These are phyloP conservation scores for Psilocybe subaeruginosa DNA, from an alignment of 768 basidiomycete genomes.

Conservation along the genomic window DNA sequence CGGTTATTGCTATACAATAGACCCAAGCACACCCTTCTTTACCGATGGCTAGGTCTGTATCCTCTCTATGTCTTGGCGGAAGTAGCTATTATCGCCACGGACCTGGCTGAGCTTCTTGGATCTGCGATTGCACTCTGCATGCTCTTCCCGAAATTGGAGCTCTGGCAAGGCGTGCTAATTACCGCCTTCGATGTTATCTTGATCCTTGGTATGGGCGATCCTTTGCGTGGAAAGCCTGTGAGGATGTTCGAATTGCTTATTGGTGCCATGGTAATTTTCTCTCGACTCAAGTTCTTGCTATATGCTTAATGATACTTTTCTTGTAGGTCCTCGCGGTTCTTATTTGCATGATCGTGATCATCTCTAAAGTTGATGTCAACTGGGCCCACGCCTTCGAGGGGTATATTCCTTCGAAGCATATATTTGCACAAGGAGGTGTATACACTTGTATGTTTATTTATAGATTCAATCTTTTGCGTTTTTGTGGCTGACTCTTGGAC, in stretches of 20 bases:
- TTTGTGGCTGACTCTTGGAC: not conserved
- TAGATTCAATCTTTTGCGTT: not conserved
- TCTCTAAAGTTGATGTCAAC: conserved; percentile 67
- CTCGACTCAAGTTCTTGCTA: not conserved
- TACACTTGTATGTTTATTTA: conserved; percentile 59
- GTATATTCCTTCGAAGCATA: conserved; percentile 69
- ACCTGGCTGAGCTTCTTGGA: conserved; percentile 81
- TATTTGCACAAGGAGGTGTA: conserved; percentile 58
- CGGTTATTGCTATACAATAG: conserved; percentile 68
- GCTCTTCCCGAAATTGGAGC: conserved; percentile 67
- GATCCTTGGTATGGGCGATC: conserved; percentile 73
- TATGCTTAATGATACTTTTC: not conserved
- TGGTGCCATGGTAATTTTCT: conserved; percentile 49
- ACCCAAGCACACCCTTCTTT: conserved; percentile 57
- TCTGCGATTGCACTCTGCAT: conserved; percentile 82
- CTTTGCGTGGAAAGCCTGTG: conserved; percentile 66
- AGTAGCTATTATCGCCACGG: conserved; percentile 75
- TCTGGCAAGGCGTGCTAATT: conserved; percentile 73
- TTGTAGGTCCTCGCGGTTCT: conserved; percentile 69
- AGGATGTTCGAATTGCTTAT: conserved; percentile 71
- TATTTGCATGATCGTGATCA: conserved; percentile 77
- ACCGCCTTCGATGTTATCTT: conserved; percentile 72
- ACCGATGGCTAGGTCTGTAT: conserved; percentile 63
- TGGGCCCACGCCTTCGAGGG: conserved; percentile 80
- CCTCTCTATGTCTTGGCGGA: conserved; percentile 69